Base-by-base conservation (phyloP, 2,329 filamentous ascomycete species). In the Ophiostoma pallidulum region DNA sequence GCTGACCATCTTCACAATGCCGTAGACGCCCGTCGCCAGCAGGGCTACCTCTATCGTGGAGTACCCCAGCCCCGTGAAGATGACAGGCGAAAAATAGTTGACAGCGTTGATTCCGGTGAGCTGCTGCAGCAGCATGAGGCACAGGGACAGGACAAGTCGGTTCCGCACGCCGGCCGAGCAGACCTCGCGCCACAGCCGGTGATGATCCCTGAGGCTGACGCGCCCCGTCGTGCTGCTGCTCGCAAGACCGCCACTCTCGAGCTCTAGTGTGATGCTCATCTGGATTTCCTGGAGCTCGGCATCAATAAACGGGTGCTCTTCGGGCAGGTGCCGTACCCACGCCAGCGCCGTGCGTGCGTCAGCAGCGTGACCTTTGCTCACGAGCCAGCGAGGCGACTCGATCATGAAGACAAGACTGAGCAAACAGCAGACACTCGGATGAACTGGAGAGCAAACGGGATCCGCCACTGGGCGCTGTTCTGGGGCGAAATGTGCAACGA, bases 31-130 rank as follows among this genome's bases (percentile, higher is more conserved):
- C 0, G 79, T 83, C 1, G 78, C 79, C 18, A 83, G 65, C 52
- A 83, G 72, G 19, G 69, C 66, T 3, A 72, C 73, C 57, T 72
- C 75, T 4, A 74, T 75, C 4, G 78, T 77, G 1, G 57, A 67
- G 45, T 84, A 69, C 20, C 80, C 80, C 37, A 84, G 74, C 16
- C 71, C 74, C 52, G 70, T 68, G 66, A 84, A 84, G n/a, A 84
- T 74, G 1, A 73, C 78, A 0, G 79, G 78, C 0, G 68, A 70
- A 58, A 78, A 80, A 61, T 82, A 81, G 63, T 81, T 82, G 60
- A 79, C 75, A 4, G 78, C 78, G 56, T 83, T 83, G 59, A 80
- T 80, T 2, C 78, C 85, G 0, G 84, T 89, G 81, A 90, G 86
- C 61, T 89, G 85, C 3, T 82, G 71, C 0, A 40, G 40, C 32